Evolutionary conservation across 805 yeast genomes (phyloP), one percentile per base, ranked within the genome.

Genomic region (Zygosaccharomyces rouxii): DNA sequence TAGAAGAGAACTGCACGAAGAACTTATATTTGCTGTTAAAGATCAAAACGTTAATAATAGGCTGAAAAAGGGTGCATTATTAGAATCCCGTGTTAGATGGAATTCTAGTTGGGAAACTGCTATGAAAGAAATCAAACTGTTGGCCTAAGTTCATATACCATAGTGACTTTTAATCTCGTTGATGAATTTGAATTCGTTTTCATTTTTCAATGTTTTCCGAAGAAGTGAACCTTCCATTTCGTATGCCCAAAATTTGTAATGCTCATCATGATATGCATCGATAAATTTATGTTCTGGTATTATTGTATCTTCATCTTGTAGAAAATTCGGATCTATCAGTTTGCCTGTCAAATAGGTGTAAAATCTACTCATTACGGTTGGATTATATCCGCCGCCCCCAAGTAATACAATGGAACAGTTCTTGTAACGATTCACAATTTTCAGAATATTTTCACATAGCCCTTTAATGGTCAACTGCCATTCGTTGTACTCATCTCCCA

Each of bases 381-480:
- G 79, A 51, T 83, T 79, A 59, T 86, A 86, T 0, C 92, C 94
- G 2, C 94, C 94, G 2, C 94, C 94, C 0, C 92, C 92, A 1
- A 85, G 67, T 5, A 86, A 48, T 1, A 56, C 42, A 1, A 59
- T 39, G 18, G 62, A 38, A 44, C 57, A 55, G 54, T 49, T 2
- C 47, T 54, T 73, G 42, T 16, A 76, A 19, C 10, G 55, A 31
- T 22, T 52, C 4, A 63, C 43, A 1, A 64, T 16, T 1, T 48
- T 37, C 19, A 59, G 23, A 4, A 82, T 62, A 5, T 63, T 64
- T 1, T 58, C 25, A 0, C 76, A 73, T 18, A 74, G 69, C 0
- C 84, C 86, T 35, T 64, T 62, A 6, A 81, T 73, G 0, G 84
- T 76, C 48, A 86, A 60, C 60, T 84, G 85, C 92, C 92, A 86